Base-by-base conservation (phyloP, 768 basidiomycete species). In the Trichaptum fuscoviolaceum region DNA sequence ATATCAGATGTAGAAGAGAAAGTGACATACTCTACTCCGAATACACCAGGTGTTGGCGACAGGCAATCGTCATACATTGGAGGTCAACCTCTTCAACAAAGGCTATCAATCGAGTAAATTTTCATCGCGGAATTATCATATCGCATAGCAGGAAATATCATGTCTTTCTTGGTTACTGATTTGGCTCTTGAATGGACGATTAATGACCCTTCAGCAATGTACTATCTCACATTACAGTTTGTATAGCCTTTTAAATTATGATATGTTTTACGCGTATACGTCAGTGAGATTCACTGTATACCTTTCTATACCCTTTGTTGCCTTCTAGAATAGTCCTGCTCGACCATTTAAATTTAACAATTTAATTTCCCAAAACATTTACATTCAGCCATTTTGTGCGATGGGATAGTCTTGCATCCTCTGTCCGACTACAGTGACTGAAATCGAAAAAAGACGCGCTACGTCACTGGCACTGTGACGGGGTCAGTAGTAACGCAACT, bases 21-120 rank as follows among this genome's bases (percentile, higher is more conserved):
- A 62, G 80, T 79, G 64, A 82, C 79, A 71, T 80, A 81, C 75
- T 79, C 77, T 76, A 75, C 64, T 30, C 34, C 25, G 58, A 70
- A 52, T 60, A 34, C 23, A 36, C 42, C 23, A 57, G 60, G 23
- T 27, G 61, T 36, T 84, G 73, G 70, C 42, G 79, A 84, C 71
- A 79, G 77, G 65, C 78, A 81, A 68, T 78, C 79, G 24, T 77
- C 80, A n/a, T 86, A 87, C 71, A 67, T 74, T 35, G 82, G 79
- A 61, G 89, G 89, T n/a, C 73, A 78, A 52, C 81, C 83, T 2
- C 74, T 91, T 59, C 82, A 79, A 36, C 85, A 81, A 68, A 84
- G 92, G 67, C 86, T 93, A 76, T 92, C 91, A 30, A 93, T 94
- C 68, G 92, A 94, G 75, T 93, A 73, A 81, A 69, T 63, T 36